A percentile compares a stretch with the other conserved stretches of the same genome.
Conservation (phyloP, 1,139 yeast species). For the Arxiozyma bovina region DNA sequence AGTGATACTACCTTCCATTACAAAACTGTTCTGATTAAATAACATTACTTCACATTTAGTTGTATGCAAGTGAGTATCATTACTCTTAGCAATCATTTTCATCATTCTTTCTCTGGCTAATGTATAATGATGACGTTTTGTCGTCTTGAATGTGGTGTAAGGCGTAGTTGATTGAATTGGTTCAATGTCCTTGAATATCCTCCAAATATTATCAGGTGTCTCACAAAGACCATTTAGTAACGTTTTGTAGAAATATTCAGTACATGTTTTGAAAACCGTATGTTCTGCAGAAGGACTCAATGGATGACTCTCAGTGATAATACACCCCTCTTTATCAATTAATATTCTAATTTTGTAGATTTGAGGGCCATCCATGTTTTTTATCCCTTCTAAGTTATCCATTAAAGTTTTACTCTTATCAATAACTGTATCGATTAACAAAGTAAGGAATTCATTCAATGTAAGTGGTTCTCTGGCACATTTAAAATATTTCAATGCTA, state of each 20-base stretch:
- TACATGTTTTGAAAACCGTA: constrained; percentile 18
- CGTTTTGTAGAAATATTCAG: constrained; percentile 15
- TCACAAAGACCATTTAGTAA: constrained; percentile 24
- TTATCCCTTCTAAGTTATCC: constrained; percentile 3
- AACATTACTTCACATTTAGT: constrained; percentile 57
- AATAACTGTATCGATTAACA: constrained; percentile 32
- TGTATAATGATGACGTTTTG: constrained; percentile 56
- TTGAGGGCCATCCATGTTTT: neutral
- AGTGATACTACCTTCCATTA: constrained; percentile 82
- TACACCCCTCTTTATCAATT: constrained; percentile 40
- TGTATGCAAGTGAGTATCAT: constrained; percentile 24
- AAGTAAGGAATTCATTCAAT: constrained; percentile 36
- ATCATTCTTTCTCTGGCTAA: constrained; percentile 46
- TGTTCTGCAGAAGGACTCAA: constrained; percentile 18
- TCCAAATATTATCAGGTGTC: constrained; percentile 37
- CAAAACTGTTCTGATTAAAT: constrained; percentile 47
- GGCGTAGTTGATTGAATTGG: constrained; percentile 51
- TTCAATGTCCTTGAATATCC: constrained; percentile 51
- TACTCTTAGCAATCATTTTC: constrained; percentile 31
- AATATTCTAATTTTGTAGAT: constrained; percentile 51
- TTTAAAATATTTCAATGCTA: constrained; percentile 47
- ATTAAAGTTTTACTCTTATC: constrained; percentile 1
- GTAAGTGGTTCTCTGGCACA: constrained; percentile 39
- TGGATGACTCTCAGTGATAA: constrained; percentile 43
- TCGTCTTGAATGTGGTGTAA: constrained; percentile 84